Evolutionary conservation across 2,329 filamentous ascomycete genomes (phyloP).

Genomic region (Beauveria rudraprayagi): DNA sequence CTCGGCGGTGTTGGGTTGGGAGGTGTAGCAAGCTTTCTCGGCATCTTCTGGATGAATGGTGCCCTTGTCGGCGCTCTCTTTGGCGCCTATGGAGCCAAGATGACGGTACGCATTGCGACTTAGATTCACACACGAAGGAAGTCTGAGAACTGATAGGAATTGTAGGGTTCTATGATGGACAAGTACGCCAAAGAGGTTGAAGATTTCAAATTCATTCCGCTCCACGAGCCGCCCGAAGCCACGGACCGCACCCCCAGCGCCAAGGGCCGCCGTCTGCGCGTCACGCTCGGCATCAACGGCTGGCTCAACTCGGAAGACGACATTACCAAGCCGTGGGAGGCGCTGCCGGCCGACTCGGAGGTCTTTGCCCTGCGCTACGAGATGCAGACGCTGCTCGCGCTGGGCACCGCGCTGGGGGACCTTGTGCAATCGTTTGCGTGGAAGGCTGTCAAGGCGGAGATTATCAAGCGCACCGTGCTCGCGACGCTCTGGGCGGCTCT

Average conservation of each 20-base stretch:
- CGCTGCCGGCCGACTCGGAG: slow-evolving; percentile 63
- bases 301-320: slow-evolving; percentile 74
- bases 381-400: slow-evolving; percentile 63
- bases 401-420: slow-evolving; percentile 64
- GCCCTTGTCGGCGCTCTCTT: slow-evolving; percentile 82
- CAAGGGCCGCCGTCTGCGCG: slow-evolving; percentile 50
- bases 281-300: slow-evolving; percentile 81
- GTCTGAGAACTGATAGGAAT: background rate
- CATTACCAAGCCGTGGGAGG: slow-evolving; percentile 71
- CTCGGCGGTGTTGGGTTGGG: slow-evolving; percentile 82
- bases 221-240: slow-evolving; percentile 32
- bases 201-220: slow-evolving; percentile 71
- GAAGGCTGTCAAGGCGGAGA: slow-evolving; percentile 63
- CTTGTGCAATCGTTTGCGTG: slow-evolving; percentile 71
- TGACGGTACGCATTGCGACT: slow-evolving; percentile 37
- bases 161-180: slow-evolving; percentile 73
- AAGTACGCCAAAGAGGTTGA: slow-evolving; percentile 80
- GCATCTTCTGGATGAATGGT: slow-evolving; percentile 77
- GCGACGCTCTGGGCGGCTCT: slow-evolving; percentile 59
- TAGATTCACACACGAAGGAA: background rate
- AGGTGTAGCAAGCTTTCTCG: slow-evolving; percentile 77
- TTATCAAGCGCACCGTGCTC: slow-evolving; percentile 65
- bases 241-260: background rate
- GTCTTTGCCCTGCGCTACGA: slow-evolving; percentile 82
- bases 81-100: slow-evolving; percentile 77